phyloP scores from a whole-genome alignment of 352 stramenopile species.

The Achlya hypogyna region DNA sequence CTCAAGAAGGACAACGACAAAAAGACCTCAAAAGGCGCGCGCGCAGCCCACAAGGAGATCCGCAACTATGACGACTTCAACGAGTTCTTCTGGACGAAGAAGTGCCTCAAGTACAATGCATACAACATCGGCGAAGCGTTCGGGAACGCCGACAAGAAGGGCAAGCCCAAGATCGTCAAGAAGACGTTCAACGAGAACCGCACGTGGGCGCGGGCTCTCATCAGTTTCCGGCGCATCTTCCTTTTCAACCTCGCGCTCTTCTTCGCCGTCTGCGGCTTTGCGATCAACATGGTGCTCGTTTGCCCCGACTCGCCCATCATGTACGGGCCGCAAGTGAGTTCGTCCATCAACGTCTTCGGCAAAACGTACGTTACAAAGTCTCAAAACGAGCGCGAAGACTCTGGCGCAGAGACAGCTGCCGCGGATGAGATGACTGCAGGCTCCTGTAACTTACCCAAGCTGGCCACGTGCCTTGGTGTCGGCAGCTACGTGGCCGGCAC shows the following conservation, averaged over 20 bases:
- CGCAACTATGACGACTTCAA: slow-evolving; percentile 86
- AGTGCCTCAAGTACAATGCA: slow-evolving; percentile 73
- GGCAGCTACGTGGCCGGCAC: slow-evolving; percentile 27
- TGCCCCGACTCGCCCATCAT: slow-evolving; percentile 71
- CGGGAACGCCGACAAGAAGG: slow-evolving; percentile 70
- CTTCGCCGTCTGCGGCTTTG: slow-evolving; percentile 47
- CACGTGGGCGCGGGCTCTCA: slow-evolving; percentile 59
- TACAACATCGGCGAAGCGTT: slow-evolving; percentile 68
- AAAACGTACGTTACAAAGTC: slow-evolving; percentile 29
- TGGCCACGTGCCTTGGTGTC: slow-evolving; percentile 61
- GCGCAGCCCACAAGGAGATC: slow-evolving; percentile 60
- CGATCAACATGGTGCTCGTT: slow-evolving; percentile 70
- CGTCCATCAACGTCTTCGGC: slow-evolving; percentile 43
- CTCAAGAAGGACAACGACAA: slow-evolving; percentile 85
- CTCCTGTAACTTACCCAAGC: slow-evolving; percentile 46
- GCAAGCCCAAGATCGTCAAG: slow-evolving; percentile 71
- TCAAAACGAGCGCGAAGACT: slow-evolving; percentile 17
- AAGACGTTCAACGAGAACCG: slow-evolving; percentile 78
- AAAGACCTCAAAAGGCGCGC: slow-evolving; percentile 74
- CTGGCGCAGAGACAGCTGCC: background rate
- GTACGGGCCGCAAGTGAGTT: slow-evolving; percentile 43
- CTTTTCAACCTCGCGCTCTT: slow-evolving; percentile 75
- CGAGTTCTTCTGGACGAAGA: slow-evolving; percentile 86
- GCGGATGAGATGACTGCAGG: background rate
- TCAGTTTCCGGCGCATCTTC: slow-evolving; percentile 78